A percentile compares a stretch with the other conserved stretches of the same genome.
phyloP scores from a whole-genome alignment of 345 rosid species.

The Boechera retrofracta region DNA sequence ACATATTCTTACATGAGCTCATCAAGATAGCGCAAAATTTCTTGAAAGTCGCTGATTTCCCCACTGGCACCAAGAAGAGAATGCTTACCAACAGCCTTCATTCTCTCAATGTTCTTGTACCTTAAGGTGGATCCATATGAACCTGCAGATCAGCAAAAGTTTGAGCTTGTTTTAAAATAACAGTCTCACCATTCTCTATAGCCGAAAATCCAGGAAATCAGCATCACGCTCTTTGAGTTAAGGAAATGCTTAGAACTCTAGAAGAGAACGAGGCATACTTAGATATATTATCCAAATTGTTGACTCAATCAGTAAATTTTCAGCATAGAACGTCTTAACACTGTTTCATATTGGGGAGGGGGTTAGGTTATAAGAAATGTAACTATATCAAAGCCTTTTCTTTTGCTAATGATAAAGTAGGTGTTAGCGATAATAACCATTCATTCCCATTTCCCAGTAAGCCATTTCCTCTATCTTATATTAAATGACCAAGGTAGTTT shows the following conservation, averaged over 20 bases:
- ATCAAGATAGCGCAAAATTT: slow-evolving; percentile 79
- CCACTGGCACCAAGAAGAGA: slow-evolving; percentile 95
- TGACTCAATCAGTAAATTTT: background rate
- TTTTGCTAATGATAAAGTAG: background rate
- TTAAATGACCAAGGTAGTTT: background rate
- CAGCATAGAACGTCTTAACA: background rate
- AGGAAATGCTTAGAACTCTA: slow-evolving; percentile 3
- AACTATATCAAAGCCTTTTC: background rate
- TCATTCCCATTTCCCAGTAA: background rate
- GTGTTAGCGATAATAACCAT: background rate
- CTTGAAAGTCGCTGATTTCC: slow-evolving; percentile 92
- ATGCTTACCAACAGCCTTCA: slow-evolving; percentile 84
- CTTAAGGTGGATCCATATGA: slow-evolving; percentile 92
- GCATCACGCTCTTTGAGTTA: background rate
- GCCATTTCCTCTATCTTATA: background rate
- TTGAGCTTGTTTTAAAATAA: background rate
- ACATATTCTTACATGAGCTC: slow-evolving; percentile 69
- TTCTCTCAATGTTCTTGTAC: slow-evolving; percentile 82
- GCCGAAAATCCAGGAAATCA: background rate
- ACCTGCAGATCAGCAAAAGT: slow-evolving; percentile 49
- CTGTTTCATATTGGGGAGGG: too few species aligned
- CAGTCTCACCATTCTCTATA: background rate
- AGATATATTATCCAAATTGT: background rate
- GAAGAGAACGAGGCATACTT: background rate
- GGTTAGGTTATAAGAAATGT: background rate